phyloP scores from a whole-genome alignment of 257 asterid species.

The Rubia yunnanensis region DNA sequence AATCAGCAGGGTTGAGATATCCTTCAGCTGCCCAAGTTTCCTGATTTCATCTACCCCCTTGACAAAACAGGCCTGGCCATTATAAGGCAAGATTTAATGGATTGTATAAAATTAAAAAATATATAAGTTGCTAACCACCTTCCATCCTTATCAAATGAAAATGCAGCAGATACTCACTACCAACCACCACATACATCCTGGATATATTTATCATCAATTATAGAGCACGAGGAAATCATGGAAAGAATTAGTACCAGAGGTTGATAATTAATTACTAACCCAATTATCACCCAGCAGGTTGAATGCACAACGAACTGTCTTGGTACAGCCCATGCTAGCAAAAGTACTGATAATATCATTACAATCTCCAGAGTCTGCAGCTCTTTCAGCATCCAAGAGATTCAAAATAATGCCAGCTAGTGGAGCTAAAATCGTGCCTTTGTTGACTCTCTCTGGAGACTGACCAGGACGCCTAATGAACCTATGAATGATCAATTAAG shows the following conservation, averaged over 20 bases:
- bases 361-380: conserved; percentile 20
- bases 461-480: conserved; percentile 71
- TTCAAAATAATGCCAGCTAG: conserved; percentile 82
- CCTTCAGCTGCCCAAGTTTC: conserved; percentile 52
- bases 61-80: conserved; percentile 51
- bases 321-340: conserved; percentile 85
- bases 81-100: conserved; percentile 5
- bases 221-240: not conserved
- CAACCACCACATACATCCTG: not conserved
- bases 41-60: conserved; percentile 48
- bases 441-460: conserved; percentile 57
- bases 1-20: conserved; percentile 51
- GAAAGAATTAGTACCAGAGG: not conserved
- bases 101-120: not conserved
- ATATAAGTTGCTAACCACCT: not conserved
- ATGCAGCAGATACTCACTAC: too few species aligned
- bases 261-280: conserved; percentile 37
- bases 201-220: not conserved
- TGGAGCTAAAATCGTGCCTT: conserved; percentile 85
- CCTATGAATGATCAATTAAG: conserved; percentile 25
- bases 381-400: conserved; percentile 53
- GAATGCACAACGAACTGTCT: conserved; percentile 62
- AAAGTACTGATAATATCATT: conserved; percentile 61
- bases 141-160: not conserved
- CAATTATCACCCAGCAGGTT: conserved; percentile 71